phyloP scores from a whole-genome alignment of 2,329 filamentous ascomycete species.

The Aureobasidium melanogenum region DNA sequence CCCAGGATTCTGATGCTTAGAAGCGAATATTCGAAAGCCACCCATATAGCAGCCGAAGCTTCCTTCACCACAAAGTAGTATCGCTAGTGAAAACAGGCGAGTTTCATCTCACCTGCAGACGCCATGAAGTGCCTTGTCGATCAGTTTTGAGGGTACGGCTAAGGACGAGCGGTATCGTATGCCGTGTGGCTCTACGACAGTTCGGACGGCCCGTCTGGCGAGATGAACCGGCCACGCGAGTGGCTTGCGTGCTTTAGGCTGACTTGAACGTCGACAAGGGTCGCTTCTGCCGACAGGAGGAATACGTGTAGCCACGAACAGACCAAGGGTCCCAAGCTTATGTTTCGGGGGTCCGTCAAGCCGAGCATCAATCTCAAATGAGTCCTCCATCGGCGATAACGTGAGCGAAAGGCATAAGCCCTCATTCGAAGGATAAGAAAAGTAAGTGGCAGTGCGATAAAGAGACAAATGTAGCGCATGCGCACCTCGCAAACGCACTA shows the following conservation, averaged over 20 bases:
- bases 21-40: neutral
- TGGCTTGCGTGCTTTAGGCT: neutral
- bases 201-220: neutral
- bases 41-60: neutral
- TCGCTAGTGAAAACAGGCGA: neutral
- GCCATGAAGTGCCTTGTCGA: neutral
- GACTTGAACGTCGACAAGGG: neutral
- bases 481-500: neutral
- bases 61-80: neutral
- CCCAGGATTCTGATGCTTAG: too few species aligned
- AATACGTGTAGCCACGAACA: neutral
- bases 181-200: neutral
- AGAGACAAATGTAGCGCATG: neutral
- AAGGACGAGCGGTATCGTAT: neutral
- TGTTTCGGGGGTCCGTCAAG: neutral
- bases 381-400: neutral
- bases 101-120: slow-evolving; percentile 5
- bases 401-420: neutral
- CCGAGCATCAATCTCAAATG: neutral
- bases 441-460: neutral
- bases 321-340: neutral
- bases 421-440: neutral
- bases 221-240: neutral
- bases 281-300: neutral
- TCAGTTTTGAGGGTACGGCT: neutral